Evolutionary conservation across 257 asterid species (phyloP).

Genomic region (Fraxinus anomala): DNA sequence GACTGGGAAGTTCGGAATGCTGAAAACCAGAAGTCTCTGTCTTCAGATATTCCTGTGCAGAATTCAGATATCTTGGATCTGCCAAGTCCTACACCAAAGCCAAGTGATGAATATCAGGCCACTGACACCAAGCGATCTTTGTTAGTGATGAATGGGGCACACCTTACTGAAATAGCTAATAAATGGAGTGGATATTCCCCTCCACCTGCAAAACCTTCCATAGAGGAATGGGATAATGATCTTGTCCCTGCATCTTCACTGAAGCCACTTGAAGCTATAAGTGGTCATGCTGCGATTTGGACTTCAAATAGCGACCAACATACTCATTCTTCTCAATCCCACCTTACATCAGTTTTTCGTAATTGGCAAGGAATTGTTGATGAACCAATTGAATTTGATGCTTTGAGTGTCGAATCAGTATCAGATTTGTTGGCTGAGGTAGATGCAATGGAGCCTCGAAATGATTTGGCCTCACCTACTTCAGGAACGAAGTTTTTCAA

Average conservation of each 20-base stretch:
- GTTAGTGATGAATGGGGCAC: constrained; percentile 40
- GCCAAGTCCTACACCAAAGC: constrained; percentile 50
- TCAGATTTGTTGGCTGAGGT: constrained; percentile 80
- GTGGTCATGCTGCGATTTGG: constrained; percentile 33
- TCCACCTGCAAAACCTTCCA: constrained; percentile 45
- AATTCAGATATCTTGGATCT: constrained; percentile 40
- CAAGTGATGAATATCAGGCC: constrained; percentile 41
- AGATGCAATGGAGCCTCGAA: constrained; percentile 64
- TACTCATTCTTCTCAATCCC: constrained; percentile 41
- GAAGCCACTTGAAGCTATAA: constrained; percentile 43
- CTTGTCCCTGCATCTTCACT: constrained; percentile 37
- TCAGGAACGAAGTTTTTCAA: constrained; percentile 39
- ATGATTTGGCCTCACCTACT: constrained; percentile 49
- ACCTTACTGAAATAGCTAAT: constrained; percentile 50
- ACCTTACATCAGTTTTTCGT: constrained; percentile 38
- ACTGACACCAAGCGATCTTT: constrained; percentile 45
- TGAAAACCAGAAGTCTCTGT: constrained; percentile 28
- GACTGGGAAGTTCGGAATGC: constrained; percentile 19
- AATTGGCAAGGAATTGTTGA: constrained; percentile 53
- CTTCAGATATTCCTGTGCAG: constrained; percentile 33
- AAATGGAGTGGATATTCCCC: constrained; percentile 62
- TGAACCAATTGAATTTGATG: constrained; percentile 66
- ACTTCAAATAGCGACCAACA: constrained; percentile 33
- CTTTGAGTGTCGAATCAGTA: constrained; percentile 70
- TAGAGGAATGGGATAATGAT: constrained; percentile 58